Conservation (phyloP, 2,329 filamentous ascomycete genomes). For the Pseudogymnoascus sp. region DNA sequence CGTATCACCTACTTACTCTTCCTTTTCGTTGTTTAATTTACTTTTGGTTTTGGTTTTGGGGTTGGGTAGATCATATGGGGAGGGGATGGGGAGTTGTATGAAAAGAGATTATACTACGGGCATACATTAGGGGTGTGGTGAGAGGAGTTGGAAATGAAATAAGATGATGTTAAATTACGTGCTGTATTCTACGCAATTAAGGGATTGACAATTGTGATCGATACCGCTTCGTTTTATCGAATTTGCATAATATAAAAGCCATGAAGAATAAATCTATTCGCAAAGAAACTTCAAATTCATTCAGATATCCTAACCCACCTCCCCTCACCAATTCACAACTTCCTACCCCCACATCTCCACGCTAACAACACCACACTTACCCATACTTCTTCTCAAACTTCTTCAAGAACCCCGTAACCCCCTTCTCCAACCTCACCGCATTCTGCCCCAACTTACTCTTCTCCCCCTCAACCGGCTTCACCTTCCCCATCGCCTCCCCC, state of each 20-base stretch:
- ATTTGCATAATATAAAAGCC: too few relatives aligned
- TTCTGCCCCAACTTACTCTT: conserved; percentile 53
- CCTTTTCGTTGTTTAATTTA: background rate
- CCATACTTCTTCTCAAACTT: conserved; percentile 62
- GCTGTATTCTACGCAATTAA: background rate
- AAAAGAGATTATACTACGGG: background rate
- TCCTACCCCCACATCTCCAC: too few relatives aligned
- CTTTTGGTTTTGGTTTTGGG: background rate
- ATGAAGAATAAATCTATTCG: too few relatives aligned
- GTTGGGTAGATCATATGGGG: background rate
- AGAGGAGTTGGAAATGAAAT: background rate
- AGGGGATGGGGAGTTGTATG: background rate
- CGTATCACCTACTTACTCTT: background rate
- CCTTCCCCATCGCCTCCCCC: conserved; percentile 39
- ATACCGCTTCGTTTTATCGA: background rate
- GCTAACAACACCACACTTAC: conserved; percentile 13
- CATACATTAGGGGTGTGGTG: background rate
- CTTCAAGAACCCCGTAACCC: conserved; percentile 63
- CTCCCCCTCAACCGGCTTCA: conserved; percentile 30
- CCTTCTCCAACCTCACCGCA: conserved; percentile 59
- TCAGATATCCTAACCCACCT: background rate
- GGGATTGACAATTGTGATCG: too few relatives aligned
- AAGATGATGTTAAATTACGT: background rate
- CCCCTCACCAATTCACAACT: too few relatives aligned
- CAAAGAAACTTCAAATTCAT: background rate